Percentiles rank a stretch among this genome's conserved stretches.
These are phyloP conservation scores for Moricandia moricandioides DNA, from an alignment of 345 rosid species.

Conservation along the genomic window DNA sequence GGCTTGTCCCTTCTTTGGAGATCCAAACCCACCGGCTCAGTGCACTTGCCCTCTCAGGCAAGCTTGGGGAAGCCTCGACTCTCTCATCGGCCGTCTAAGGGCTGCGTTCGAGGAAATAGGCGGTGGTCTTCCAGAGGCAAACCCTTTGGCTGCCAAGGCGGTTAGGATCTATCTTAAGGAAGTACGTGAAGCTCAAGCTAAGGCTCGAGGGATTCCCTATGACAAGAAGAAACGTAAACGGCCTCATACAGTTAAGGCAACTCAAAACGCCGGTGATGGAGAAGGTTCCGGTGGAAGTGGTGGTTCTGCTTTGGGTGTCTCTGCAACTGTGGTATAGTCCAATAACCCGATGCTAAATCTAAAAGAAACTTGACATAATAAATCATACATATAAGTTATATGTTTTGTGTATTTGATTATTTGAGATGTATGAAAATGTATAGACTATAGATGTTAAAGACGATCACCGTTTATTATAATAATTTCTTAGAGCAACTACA, in stretches of 20 bases:
- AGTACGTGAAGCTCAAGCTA: slow-evolving; percentile 90
- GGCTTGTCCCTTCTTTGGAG: slow-evolving; percentile 75
- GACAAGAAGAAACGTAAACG: slow-evolving; percentile 79
- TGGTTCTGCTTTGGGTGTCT: slow-evolving; percentile 11
- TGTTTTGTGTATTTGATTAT: background rate
- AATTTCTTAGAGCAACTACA: too few relatives aligned
- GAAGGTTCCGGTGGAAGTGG: slow-evolving; percentile 22
- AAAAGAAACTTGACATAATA: background rate
- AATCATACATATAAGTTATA: background rate
- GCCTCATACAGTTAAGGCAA: background rate
- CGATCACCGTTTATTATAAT: slow-evolving; percentile 4
- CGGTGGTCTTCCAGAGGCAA: slow-evolving; percentile 67
- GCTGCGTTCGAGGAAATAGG: slow-evolving; percentile 95
- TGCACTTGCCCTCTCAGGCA: slow-evolving; percentile 92
- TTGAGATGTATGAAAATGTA: slow-evolving; percentile 31
- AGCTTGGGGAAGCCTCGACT: slow-evolving; percentile 98
- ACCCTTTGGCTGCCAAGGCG: slow-evolving; percentile 86
- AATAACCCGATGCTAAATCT: background rate
- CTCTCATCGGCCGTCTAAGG: slow-evolving; percentile 94
- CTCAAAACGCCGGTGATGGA: slow-evolving; percentile 3
- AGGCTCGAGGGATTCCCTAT: slow-evolving; percentile 90
- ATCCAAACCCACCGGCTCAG: slow-evolving; percentile 84
- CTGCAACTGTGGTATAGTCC: slow-evolving; percentile 8
- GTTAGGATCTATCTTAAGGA: slow-evolving; percentile 82
- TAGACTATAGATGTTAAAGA: slow-evolving; percentile 1